Conservation (phyloP, 371 early-diverging fungal genomes). For the Lichtheimia ramosa region DNA sequence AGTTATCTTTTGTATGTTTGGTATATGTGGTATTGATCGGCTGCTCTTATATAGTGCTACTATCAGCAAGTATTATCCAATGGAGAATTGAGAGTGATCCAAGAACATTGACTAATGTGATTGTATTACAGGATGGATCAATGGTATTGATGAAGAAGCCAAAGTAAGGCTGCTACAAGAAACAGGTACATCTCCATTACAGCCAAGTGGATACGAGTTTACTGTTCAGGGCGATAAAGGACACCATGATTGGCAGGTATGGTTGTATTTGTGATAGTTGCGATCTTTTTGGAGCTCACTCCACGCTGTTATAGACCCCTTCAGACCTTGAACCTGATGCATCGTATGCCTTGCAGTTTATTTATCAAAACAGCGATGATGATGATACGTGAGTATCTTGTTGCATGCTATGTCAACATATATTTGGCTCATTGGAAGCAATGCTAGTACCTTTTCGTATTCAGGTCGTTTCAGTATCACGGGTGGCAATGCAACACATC, state of each 20-base stretch:
- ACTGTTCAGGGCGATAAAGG: conserved; percentile 10
- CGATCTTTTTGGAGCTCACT: conserved; percentile 1
- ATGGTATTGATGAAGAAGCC: conserved; percentile 12
- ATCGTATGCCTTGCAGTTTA: conserved; percentile 13
- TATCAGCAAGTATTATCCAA: conserved; percentile 3
- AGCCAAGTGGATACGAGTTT: conserved; percentile 12
- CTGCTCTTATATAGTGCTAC: neutral
- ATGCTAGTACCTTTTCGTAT: conserved; percentile 8
- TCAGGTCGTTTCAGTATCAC: conserved; percentile 9
- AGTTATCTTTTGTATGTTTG: neutral
- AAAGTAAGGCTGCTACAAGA: conserved; percentile 13
- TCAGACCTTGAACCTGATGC: conserved; percentile 7
- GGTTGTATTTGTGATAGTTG: neutral
- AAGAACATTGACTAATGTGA: neutral
- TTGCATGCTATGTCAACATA: neutral
- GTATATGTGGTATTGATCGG: neutral
- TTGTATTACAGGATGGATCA: conserved; percentile 14
- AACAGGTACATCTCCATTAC: conserved; percentile 2
- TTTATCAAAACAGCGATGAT: conserved; percentile 4
- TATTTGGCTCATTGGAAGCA: neutral
- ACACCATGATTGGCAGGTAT: conserved; percentile 15
- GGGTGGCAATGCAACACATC: conserved; percentile 2
- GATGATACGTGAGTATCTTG: neutral
- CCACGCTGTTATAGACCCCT: conserved; percentile 8
- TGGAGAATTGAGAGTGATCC: no score